These are phyloP conservation scores for Sideroxylon spinosum DNA, from an alignment of 179 eudicot genomes.

Conservation along the genomic window DNA sequence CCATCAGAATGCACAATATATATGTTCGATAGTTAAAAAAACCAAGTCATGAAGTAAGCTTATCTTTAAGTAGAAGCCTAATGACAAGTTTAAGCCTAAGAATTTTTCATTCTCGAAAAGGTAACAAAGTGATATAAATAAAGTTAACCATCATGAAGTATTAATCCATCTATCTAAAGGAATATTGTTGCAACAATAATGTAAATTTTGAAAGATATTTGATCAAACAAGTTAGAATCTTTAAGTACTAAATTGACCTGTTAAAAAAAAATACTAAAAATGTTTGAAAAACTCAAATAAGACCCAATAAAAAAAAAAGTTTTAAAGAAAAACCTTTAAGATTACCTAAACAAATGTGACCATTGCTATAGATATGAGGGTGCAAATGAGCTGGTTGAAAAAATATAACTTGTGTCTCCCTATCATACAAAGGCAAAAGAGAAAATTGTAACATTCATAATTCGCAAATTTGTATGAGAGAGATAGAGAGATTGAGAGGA, in stretches of 20 bases:
- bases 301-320: background rate
- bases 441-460: too few species aligned
- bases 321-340: background rate
- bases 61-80: background rate
- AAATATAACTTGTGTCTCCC: constrained; percentile 50
- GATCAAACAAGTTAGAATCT: constrained; percentile 21
- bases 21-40: background rate
- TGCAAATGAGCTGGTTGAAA: constrained; percentile 59
- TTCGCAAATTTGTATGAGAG: constrained; percentile 17
- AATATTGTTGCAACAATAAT: background rate
- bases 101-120: background rate
- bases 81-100: background rate
- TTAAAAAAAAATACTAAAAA: background rate
- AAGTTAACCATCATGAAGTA: background rate
- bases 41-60: constrained; percentile 2
- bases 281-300: too few species aligned
- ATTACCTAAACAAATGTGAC: constrained; percentile 81
- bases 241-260: too few species aligned
- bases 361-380: constrained; percentile 77
- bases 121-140: background rate
- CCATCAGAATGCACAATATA: background rate
- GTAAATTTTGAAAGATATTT: background rate
- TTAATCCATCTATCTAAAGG: background rate
- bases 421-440: too few species aligned
- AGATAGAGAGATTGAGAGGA: too few species aligned